phyloP scores from a whole-genome alignment of 179 eudicot genomes.

The Gypsophila paniculata region DNA sequence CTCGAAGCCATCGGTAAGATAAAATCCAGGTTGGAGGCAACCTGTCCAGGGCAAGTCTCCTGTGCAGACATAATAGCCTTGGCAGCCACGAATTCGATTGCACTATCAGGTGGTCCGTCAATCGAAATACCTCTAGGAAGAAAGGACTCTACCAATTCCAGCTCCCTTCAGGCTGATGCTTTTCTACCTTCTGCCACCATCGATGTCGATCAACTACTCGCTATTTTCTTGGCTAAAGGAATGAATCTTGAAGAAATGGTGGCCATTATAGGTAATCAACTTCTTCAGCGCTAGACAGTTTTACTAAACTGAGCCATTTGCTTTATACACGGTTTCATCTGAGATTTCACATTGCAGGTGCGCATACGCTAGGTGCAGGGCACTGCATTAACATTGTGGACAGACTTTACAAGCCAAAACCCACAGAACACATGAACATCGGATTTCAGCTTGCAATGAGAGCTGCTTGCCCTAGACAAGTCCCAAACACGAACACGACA shows the following conservation, averaged over 20 bases:
- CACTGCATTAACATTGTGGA: slow-evolving; percentile 48
- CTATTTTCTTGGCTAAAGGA: slow-evolving; percentile 43
- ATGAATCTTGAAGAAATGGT: slow-evolving; percentile 49
- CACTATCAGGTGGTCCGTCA: slow-evolving; percentile 46
- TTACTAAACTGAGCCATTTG: too few relatives aligned
- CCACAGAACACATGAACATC: slow-evolving; percentile 20
- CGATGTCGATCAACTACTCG: slow-evolving; percentile 34
- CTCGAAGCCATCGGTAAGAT: slow-evolving; percentile 34
- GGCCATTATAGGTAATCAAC: slow-evolving; percentile 51
- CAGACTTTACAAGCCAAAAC: slow-evolving; percentile 30
- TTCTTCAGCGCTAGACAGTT: too few relatives aligned
- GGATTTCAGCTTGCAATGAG: slow-evolving; percentile 23
- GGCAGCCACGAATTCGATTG: slow-evolving; percentile 52
- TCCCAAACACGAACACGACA: slow-evolving; percentile 28
- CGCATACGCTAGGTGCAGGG: slow-evolving; percentile 54
- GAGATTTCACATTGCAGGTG: slow-evolving; percentile 34
- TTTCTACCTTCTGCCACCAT: slow-evolving; percentile 40
- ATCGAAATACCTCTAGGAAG: slow-evolving; percentile 54
- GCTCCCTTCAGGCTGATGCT: slow-evolving; percentile 34
- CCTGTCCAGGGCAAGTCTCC: slow-evolving; percentile 53
- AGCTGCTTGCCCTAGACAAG: slow-evolving; percentile 33
- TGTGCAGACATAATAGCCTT: slow-evolving; percentile 61
- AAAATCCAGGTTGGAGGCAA: slow-evolving; percentile 41
- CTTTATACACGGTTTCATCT: too few relatives aligned
- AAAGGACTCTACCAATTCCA: slow-evolving; percentile 45